A percentile compares a stretch with the other conserved stretches of the same genome.
Conservation (phyloP, 768 basidiomycete species). For the Rhodotorula kratochvilovae region DNA sequence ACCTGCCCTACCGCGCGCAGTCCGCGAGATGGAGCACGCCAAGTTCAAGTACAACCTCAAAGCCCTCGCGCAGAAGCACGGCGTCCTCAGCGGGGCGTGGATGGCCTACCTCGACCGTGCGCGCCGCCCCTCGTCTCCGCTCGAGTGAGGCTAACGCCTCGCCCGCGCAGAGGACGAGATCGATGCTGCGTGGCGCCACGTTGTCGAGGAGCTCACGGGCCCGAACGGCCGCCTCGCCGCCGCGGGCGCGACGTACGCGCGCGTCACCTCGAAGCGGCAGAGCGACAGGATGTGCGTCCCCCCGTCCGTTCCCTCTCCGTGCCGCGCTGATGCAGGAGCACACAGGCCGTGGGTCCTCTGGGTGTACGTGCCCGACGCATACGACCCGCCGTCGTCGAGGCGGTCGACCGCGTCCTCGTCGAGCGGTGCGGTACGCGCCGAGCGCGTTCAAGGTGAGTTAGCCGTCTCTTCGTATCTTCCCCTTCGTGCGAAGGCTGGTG, state of each 20-base stretch:
- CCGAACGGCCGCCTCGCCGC: not conserved
- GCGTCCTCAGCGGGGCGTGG: not conserved
- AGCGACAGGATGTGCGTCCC: not conserved
- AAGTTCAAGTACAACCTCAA: slow-evolving; percentile 7
- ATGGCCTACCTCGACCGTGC: slow-evolving; percentile 2
- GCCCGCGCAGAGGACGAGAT: slow-evolving; percentile 3
- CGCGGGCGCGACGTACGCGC: not conserved
- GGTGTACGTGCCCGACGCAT: not conserved
- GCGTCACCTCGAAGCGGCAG: not conserved
- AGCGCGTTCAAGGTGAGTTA: slow-evolving; percentile 4
- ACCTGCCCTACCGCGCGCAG: not conserved
- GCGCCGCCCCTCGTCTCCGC: not conserved
- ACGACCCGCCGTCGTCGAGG: slow-evolving; percentile 5
- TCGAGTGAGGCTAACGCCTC: not conserved
- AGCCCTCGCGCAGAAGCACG: not conserved
- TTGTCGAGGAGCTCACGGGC: not conserved
- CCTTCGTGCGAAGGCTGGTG: no score
- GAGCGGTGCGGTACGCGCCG: slow-evolving; percentile 7
- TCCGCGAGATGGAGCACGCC: slow-evolving; percentile 14
- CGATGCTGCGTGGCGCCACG: not conserved
- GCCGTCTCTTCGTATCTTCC: not conserved
- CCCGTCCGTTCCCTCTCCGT: no score
- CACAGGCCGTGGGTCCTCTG: not conserved
- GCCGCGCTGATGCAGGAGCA: not conserved
- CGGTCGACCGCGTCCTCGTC: slow-evolving; percentile 1